A percentile compares a stretch with the other conserved stretches of the same genome.
Conservation (phyloP, 2,329 filamentous ascomycete genomes). For the Stemphylium vesicarium region DNA sequence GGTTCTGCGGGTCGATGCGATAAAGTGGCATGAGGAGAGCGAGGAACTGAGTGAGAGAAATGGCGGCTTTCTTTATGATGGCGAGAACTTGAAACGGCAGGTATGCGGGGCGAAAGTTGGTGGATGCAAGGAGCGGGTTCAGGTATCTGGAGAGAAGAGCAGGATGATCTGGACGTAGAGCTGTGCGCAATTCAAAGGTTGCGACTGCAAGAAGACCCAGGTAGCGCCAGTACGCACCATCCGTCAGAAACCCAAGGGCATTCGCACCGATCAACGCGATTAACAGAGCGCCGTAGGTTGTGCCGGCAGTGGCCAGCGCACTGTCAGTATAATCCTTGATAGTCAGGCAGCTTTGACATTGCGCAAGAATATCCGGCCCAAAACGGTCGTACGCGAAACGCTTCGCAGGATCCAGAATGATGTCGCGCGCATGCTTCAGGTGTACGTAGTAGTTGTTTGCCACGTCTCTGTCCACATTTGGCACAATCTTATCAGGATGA, state of each 20-base stretch:
- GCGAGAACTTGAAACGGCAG: constrained; percentile 85
- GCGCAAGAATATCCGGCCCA: constrained; percentile 70
- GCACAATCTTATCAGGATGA: constrained; percentile 82
- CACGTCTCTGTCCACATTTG: constrained; percentile 32
- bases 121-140: constrained; percentile 55
- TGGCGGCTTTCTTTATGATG: constrained; percentile 74
- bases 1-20: constrained; percentile 35
- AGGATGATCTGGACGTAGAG: constrained; percentile 60
- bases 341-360: constrained; percentile 64
- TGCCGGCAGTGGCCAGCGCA: constrained; percentile 58
- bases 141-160: constrained; percentile 53
- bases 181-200: constrained; percentile 63
- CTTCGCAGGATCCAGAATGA: constrained; percentile 81
- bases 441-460: constrained; percentile 72
- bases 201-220: constrained; percentile 61
- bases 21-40: constrained; percentile 45
- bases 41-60: constrained; percentile 64
- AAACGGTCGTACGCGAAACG: constrained; percentile 82
- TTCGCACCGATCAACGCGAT: constrained; percentile 41
- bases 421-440: constrained; percentile 82
- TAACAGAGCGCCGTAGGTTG: constrained; percentile 38
- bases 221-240: constrained; percentile 55
- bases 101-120: constrained; percentile 63
- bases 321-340: constrained; percentile 74
- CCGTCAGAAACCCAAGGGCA: constrained; percentile 42